These are phyloP conservation scores for Metschnikowia borealis DNA, from an alignment of 805 yeast species.

Conservation along the genomic window DNA sequence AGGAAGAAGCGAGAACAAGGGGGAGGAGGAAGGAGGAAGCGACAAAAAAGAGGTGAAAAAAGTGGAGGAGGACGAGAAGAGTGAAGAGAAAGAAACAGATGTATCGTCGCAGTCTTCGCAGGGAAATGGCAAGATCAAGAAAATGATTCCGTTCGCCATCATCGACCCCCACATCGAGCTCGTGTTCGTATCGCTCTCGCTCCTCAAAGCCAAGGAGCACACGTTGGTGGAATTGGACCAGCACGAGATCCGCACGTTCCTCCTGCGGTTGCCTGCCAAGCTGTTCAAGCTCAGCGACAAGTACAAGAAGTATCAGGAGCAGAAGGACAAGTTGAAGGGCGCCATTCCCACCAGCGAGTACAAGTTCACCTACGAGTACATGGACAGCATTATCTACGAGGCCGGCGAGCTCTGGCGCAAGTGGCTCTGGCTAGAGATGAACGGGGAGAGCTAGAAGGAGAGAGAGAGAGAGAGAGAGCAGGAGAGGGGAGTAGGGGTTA, in stretches of 20 bases:
- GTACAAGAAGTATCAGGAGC: constrained; percentile 31
- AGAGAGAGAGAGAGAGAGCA: too few species aligned
- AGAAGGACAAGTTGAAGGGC: constrained; percentile 21
- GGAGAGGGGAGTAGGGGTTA: too few species aligned
- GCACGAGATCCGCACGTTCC: constrained; percentile 77
- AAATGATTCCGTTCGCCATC: constrained; percentile 49
- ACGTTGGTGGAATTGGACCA: constrained; percentile 84
- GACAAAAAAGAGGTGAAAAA: too few species aligned
- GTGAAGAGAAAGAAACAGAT: too few species aligned
- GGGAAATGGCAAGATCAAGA: constrained; percentile 11
- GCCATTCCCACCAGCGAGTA: constrained; percentile 9
- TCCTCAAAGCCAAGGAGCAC: constrained; percentile 74
- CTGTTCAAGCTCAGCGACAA: constrained; percentile 31
- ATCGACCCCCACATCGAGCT: constrained; percentile 75
- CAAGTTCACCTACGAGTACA: constrained; percentile 41
- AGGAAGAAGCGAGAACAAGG: too few species aligned
- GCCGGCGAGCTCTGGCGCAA: constrained; percentile 89
- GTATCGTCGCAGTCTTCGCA: not conserved
- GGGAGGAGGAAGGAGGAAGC: too few species aligned
- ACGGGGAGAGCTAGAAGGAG: constrained; percentile 16
- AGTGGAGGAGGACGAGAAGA: too few species aligned
- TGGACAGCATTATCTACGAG: constrained; percentile 67
- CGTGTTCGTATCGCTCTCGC: constrained; percentile 70
- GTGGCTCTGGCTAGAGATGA: constrained; percentile 56
- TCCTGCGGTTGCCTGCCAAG: constrained; percentile 54